These are phyloP conservation scores for Salix koriyanagi DNA, from an alignment of 345 rosid species.

Conservation along the genomic window DNA sequence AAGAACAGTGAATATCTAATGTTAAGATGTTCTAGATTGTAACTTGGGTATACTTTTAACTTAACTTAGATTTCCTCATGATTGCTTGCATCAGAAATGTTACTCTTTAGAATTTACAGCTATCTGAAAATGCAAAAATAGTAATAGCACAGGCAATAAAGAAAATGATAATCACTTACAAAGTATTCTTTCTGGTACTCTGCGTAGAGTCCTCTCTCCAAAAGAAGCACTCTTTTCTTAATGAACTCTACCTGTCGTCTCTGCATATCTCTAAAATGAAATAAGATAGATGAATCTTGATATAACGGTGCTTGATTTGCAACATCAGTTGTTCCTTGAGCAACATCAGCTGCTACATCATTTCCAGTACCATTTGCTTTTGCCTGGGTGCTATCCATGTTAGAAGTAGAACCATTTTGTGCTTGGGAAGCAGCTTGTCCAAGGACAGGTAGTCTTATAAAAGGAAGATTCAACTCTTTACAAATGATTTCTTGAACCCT, in stretches of 20 bases:
- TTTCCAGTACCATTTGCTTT: conserved; percentile 46
- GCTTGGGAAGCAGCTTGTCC: conserved; percentile 67
- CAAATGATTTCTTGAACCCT: conserved; percentile 80
- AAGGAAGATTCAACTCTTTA: conserved; percentile 80
- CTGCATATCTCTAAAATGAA: conserved; percentile 87
- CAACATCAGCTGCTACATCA: conserved; percentile 40
- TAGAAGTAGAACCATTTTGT: conserved; percentile 56
- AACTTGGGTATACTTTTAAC: background rate
- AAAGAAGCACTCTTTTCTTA: conserved; percentile 88
- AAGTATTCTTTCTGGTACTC: conserved; percentile 60
- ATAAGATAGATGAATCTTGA: conserved; percentile 48
- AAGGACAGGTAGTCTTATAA: conserved; percentile 56
- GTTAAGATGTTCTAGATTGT: background rate
- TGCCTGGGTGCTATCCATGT: conserved; percentile 38
- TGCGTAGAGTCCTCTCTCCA: conserved; percentile 74
- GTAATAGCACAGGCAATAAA: background rate
- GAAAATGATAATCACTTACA: conserved; percentile 43
- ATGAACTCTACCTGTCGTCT: conserved; percentile 87
- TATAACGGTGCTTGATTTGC: conserved; percentile 38
- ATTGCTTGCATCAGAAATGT: background rate
- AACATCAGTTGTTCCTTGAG: conserved; percentile 49
- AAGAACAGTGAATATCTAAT: background rate
- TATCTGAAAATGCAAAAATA: background rate
- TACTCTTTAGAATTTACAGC: background rate
- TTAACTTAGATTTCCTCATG: background rate